Percentiles rank a stretch among this genome's conserved stretches.
phyloP scores from a whole-genome alignment of 2,329 filamentous ascomycete species.

The Aspergillus brunneoviolaceus region DNA sequence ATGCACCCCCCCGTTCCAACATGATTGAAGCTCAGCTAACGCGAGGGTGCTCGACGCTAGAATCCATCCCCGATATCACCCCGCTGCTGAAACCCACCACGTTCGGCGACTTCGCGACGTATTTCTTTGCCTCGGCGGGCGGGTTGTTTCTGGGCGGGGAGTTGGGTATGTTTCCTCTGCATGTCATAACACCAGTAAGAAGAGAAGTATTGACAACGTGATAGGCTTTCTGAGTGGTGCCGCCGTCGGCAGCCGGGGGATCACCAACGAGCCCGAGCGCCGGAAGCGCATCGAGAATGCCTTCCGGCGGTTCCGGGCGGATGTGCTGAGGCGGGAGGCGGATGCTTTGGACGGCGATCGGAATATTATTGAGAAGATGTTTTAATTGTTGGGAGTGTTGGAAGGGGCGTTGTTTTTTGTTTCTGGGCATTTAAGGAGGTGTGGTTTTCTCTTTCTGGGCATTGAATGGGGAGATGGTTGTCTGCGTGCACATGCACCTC shows the following conservation, averaged over 20 bases:
- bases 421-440: no score
- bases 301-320: slow-evolving; percentile 62
- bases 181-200: not conserved
- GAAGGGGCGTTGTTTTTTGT: not conserved
- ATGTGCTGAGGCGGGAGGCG: slow-evolving; percentile 62
- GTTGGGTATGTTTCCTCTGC: slow-evolving; percentile 30
- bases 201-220: not conserved
- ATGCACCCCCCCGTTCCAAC: not conserved
- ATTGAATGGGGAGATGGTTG: no score
- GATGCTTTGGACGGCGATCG: slow-evolving; percentile 52
- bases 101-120: slow-evolving; percentile 61
- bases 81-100: slow-evolving; percentile 57
- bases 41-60: slow-evolving; percentile 33
- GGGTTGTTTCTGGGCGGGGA: slow-evolving; percentile 66
- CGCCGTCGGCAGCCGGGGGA: slow-evolving; percentile 53
- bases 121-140: slow-evolving; percentile 61
- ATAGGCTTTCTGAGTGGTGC: slow-evolving; percentile 58
- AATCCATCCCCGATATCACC: slow-evolving; percentile 62
- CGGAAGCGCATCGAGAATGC: slow-evolving; percentile 61
- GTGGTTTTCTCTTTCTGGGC: no score
- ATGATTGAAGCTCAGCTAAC: not conserved
- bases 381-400: slow-evolving; percentile 6
- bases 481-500: no score
- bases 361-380: slow-evolving; percentile 28
- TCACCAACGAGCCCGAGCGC: slow-evolving; percentile 55